Evolutionary conservation across 176 grass and related monocot genomes (phyloP), one percentile per base, ranked within the genome.

Genomic region (Otatea glauca): DNA sequence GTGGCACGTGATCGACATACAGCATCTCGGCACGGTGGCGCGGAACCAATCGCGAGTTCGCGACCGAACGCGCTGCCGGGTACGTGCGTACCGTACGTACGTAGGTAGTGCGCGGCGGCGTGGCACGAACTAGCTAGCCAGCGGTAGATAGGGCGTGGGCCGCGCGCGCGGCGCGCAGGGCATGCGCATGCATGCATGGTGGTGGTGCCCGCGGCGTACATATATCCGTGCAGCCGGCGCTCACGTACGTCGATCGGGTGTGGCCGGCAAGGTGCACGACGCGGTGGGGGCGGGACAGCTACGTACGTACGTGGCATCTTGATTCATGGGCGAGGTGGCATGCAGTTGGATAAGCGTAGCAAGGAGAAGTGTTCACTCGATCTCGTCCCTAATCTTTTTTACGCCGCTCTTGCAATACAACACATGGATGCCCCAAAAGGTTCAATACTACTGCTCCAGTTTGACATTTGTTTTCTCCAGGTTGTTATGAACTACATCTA

Each of bases 401-500:
- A 61, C 58, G 9, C 23, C 10, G 58, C n/a, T 5, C 58, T 61
- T 24, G n/a, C n/a, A 12, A 12, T 14, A 1, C 12, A 63, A 1
- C 60, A 32, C 13, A 61, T 4, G 37, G 59, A 27, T 16, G 15
- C n/a, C n/a, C 74, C 37, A 17, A 25, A 43, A 78, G 58, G 58
- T 64, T 47, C 55, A 64, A 18, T 20, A 6, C 58, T 32, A 29
- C 29, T 29, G 13, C 17, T 34, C 21, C 10, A 15, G 21, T 27
- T 5, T 85, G 21, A 62, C 43, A 61, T 48, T 68, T 68, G 4
- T 48, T 73, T 80, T 86, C 53, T 77, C 51, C 85, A 95, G 90
- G 73, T 85, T 72, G 53, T 88, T 67, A 18, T 92, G 38, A 86
- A 95, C 29, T 95, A 92, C 76, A 73, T 95, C 78, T 95, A 95